Conservation (phyloP, 257 asterid species). For the Solanum pinnatisectum region DNA sequence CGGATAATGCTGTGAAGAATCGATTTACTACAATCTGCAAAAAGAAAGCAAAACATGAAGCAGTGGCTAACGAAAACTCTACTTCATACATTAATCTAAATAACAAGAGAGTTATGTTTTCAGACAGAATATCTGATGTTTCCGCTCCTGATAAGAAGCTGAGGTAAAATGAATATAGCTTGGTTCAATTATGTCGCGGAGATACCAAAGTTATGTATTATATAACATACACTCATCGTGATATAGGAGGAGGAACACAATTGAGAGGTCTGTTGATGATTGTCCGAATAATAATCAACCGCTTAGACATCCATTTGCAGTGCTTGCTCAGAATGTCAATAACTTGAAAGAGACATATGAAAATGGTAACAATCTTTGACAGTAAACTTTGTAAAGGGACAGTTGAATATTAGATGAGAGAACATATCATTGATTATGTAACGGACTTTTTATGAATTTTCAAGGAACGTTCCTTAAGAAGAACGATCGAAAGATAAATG, state of each 20-base stretch:
- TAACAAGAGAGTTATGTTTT: constrained; percentile 70
- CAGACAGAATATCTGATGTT: constrained; percentile 38
- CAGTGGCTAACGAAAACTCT: constrained; percentile 61
- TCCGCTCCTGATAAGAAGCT: constrained; percentile 46
- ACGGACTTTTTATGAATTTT: not conserved
- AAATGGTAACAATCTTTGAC: constrained; percentile 12
- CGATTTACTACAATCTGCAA: constrained; percentile 89
- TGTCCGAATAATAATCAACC: constrained; percentile 28
- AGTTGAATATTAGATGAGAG: not conserved
- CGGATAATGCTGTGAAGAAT: constrained; percentile 98
- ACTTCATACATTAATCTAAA: constrained; percentile 50
- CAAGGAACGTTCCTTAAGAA: constrained; percentile 2
- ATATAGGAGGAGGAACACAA: constrained; percentile 35
- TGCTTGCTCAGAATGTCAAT: constrained; percentile 34
- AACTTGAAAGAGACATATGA: constrained; percentile 21
- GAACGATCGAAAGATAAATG: not conserved
- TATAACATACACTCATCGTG: not conserved
- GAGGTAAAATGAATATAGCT: constrained; percentile 35
- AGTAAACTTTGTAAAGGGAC: not conserved
- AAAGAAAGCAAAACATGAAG: constrained; percentile 85
- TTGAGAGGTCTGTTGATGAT: constrained; percentile 28
- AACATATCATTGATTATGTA: not conserved
- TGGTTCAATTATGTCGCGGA: not conserved
- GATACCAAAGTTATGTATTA: not conserved
- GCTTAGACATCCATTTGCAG: constrained; percentile 61